Percentiles rank a stretch among this genome's conserved stretches.
Evolutionary conservation across 441 rosid genomes (phyloP).

Genomic region (Adansonia gregorii): DNA sequence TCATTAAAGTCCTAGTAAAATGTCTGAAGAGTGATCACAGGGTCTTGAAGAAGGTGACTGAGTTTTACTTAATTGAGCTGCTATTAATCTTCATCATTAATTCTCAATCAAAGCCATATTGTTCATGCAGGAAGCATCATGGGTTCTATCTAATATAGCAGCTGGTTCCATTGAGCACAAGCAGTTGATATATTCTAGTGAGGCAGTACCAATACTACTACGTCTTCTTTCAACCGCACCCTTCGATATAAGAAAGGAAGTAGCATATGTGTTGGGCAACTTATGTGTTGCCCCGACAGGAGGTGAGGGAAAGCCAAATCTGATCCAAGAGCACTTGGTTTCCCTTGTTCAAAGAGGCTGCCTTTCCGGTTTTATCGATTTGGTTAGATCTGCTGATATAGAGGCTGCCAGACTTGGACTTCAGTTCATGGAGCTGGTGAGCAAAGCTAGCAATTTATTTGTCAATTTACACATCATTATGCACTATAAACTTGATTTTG

Average conservation of each 20-base stretch:
- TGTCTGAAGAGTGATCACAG: slow-evolving; percentile 91
- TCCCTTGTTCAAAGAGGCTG: slow-evolving; percentile 78
- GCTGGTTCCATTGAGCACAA: slow-evolving; percentile 90
- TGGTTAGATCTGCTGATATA: slow-evolving; percentile 78
- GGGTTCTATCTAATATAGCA: slow-evolving; percentile 98
- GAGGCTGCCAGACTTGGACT: slow-evolving; percentile 94
- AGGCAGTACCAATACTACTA: slow-evolving; percentile 65
- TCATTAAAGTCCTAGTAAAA: slow-evolving; percentile 70
- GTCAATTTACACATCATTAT: not conserved
- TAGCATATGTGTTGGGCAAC: slow-evolving; percentile 88
- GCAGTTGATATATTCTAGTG: slow-evolving; percentile 66
- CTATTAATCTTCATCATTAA: slow-evolving; percentile 3
- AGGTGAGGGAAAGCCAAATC: slow-evolving; percentile 62
- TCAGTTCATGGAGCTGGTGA: slow-evolving; percentile 95
- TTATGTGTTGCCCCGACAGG: slow-evolving; percentile 81
- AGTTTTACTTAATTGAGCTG: slow-evolving; percentile 12
- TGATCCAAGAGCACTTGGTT: slow-evolving; percentile 72
- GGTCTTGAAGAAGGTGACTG: slow-evolving; percentile 83
- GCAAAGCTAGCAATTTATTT: slow-evolving; percentile 33
- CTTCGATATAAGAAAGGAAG: slow-evolving; percentile 88
- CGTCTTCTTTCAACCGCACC: slow-evolving; percentile 77
- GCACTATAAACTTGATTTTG: not conserved
- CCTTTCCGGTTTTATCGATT: slow-evolving; percentile 76
- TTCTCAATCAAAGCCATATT: slow-evolving; percentile 21
- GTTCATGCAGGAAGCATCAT: slow-evolving; percentile 78